Evolutionary conservation across 257 asterid species (phyloP).

Genomic region (Vinca minor): DNA sequence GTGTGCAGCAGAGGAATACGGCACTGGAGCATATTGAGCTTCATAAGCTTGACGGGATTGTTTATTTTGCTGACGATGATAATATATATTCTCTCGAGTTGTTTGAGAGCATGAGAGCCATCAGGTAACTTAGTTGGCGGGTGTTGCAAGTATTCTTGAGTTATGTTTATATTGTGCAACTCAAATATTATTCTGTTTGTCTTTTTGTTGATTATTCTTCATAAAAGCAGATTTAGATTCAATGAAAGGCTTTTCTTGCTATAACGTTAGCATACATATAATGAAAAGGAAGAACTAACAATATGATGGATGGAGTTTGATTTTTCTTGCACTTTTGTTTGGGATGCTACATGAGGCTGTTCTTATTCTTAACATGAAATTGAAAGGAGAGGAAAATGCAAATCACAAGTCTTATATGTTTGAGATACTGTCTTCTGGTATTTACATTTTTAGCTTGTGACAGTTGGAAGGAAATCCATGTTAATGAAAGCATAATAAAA

Average conservation of each 20-base stretch:
- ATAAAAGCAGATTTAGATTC: background rate
- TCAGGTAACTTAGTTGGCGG: slow-evolving; percentile 42
- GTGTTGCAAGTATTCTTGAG: background rate
- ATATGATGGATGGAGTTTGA: background rate
- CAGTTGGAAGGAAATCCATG: background rate
- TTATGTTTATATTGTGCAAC: background rate
- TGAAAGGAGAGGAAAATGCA: background rate
- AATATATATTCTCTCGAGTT: slow-evolving; percentile 69
- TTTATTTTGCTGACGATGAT: slow-evolving; percentile 91
- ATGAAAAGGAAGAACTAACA: background rate
- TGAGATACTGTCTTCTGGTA: background rate
- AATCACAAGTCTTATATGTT: background rate
- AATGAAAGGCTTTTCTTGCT: background rate
- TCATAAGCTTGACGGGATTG: slow-evolving; percentile 82
- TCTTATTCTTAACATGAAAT: background rate
- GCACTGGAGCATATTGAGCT: slow-evolving; percentile 83
- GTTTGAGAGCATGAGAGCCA: slow-evolving; percentile 61
- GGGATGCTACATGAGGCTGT: background rate
- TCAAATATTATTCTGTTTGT: background rate
- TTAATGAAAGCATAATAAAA: background rate
- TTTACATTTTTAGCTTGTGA: background rate
- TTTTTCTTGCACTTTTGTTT: background rate
- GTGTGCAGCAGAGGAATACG: slow-evolving; percentile 82
- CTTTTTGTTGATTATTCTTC: background rate
- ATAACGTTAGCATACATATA: background rate